Conservation (phyloP, 176 grass and related monocot genomes). For the Stipa capillata region DNA sequence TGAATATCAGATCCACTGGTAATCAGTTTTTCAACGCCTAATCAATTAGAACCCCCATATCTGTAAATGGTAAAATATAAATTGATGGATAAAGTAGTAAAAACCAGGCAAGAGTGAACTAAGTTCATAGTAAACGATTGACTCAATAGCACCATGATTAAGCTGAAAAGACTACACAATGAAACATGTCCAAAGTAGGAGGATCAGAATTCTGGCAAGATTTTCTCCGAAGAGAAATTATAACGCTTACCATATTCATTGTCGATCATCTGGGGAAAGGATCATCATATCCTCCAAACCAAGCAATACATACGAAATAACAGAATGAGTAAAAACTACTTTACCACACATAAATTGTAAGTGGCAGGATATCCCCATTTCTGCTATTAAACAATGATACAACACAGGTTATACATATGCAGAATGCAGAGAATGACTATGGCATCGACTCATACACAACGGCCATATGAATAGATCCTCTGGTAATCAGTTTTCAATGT, state of each 20-base stretch:
- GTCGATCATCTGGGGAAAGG: slow-evolving; percentile 49
- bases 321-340: neutral
- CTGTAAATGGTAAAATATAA: neutral
- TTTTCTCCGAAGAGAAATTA: slow-evolving; percentile 27
- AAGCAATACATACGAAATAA: neutral
- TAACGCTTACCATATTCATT: slow-evolving; percentile 39
- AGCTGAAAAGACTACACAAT: neutral
- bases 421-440: neutral
- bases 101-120: neutral
- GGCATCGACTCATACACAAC: neutral
- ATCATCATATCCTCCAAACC: slow-evolving; percentile 29
- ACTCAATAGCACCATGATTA: neutral
- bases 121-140: neutral
- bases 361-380: too few species aligned
- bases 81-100: neutral
- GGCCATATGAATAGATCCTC: slow-evolving; percentile 5
- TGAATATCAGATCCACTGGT: neutral
- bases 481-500: slow-evolving; percentile 15
- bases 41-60: neutral
- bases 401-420: neutral
- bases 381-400: neutral
- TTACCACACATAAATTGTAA: too few species aligned
- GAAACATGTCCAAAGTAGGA: neutral
- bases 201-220: slow-evolving; percentile 43
- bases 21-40: slow-evolving; percentile 14